These are phyloP conservation scores for Zygoascus flipseniorum DNA, from an alignment of 805 yeast genomes.

Conservation along the genomic window DNA sequence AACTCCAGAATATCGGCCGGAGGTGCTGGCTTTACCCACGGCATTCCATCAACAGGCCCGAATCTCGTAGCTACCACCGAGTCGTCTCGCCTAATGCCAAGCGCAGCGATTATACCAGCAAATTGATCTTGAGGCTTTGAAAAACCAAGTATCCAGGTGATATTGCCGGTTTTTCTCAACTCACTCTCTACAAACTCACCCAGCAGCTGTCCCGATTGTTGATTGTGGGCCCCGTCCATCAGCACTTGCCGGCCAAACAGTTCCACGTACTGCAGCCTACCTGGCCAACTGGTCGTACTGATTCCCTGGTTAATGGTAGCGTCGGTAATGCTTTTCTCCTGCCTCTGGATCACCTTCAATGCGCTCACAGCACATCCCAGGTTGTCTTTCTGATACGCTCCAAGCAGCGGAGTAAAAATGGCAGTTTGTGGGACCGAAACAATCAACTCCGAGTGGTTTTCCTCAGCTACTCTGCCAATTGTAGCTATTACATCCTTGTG, in stretches of 20 bases:
- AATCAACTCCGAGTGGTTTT: background rate
- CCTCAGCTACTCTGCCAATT: constrained; percentile 1
- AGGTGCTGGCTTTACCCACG: constrained; percentile 65
- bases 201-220: constrained; percentile 71
- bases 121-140: constrained; percentile 63
- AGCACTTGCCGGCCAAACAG: constrained; percentile 33
- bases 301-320: constrained; percentile 45
- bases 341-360: constrained; percentile 31
- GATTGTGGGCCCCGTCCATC: constrained; percentile 92
- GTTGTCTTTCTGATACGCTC: constrained; percentile 66
- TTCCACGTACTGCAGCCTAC: constrained; percentile 57
- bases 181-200: constrained; percentile 39
- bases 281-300: constrained; percentile 65
- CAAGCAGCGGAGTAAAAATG: constrained; percentile 49
- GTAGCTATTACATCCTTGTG: constrained; percentile 36
- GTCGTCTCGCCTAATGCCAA: constrained; percentile 43
- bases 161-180: constrained; percentile 13
- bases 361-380: constrained; percentile 58
- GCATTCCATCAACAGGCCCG: constrained; percentile 77
- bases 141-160: constrained; percentile 62
- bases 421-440: constrained; percentile 2
- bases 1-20: constrained; percentile 26
- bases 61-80: constrained; percentile 55
- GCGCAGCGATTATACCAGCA: constrained; percentile 39
- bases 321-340: constrained; percentile 25